A percentile compares a stretch with the other conserved stretches of the same genome.
These are phyloP conservation scores for Petunia axillaris DNA, from an alignment of 257 asterid genomes.

Conservation along the genomic window DNA sequence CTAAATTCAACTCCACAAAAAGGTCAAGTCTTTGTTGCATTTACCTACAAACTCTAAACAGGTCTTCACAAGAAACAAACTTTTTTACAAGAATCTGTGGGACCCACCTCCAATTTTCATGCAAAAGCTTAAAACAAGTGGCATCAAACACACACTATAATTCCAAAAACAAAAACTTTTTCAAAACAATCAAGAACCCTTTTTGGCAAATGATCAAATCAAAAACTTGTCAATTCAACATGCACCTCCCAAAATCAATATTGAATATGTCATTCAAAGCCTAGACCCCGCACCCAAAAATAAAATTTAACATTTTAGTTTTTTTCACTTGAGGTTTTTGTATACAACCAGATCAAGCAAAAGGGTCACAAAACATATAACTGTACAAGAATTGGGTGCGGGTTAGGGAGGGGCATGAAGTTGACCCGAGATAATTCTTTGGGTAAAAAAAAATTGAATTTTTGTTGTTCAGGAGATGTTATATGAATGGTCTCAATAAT, in stretches of 20 bases:
- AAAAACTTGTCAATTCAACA: neutral
- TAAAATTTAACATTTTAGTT: neutral
- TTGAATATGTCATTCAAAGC: slow-evolving; percentile 18
- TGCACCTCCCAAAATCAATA: slow-evolving; percentile 23
- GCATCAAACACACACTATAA: slow-evolving; percentile 25
- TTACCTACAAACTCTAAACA: slow-evolving; percentile 24
- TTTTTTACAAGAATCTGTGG: slow-evolving; percentile 27
- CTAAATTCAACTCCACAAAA: neutral
- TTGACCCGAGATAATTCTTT: slow-evolving; percentile 57
- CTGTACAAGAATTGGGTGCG: slow-evolving; percentile 26
- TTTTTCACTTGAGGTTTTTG: slow-evolving; percentile 32
- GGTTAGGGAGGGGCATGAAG: slow-evolving; percentile 53
- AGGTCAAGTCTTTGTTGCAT: slow-evolving; percentile 45
- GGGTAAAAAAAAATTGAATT: slow-evolving; percentile 26
- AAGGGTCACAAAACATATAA: slow-evolving; percentile 38
- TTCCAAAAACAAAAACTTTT: neutral
- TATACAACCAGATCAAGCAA: slow-evolving; percentile 46
- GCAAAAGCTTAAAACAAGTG: slow-evolving; percentile 20
- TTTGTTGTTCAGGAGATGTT: slow-evolving; percentile 23
- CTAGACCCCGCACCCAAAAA: neutral
- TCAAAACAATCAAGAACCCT: slow-evolving; percentile 17
- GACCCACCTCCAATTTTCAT: slow-evolving; percentile 34
- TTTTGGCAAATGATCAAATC: slow-evolving; percentile 23
- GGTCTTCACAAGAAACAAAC: slow-evolving; percentile 16
- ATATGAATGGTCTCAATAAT: slow-evolving; percentile 36